These are phyloP conservation scores for Paecilomyces sp. DNA, from an alignment of 2,329 filamentous ascomycete genomes.

Conservation along the genomic window DNA sequence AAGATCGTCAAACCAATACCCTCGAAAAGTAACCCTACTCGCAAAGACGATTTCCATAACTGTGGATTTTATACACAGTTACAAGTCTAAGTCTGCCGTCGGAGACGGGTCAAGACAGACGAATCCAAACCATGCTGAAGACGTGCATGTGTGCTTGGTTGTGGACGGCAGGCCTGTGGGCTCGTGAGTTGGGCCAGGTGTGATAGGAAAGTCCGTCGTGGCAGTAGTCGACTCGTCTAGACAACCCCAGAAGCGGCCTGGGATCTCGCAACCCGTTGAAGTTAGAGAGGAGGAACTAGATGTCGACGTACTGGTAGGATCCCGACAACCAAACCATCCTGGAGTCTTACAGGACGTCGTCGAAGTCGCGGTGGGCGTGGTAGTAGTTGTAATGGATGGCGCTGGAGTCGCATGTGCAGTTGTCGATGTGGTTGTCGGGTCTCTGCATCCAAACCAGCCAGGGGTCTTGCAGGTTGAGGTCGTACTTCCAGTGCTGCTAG, in stretches of 20 bases:
- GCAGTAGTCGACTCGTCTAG: constrained; percentile 30
- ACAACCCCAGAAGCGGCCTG: constrained; percentile 54
- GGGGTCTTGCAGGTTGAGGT: constrained; percentile 35
- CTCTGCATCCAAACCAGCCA: constrained; percentile 38
- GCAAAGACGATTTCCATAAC: neutral
- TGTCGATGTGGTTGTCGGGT: constrained; percentile 23
- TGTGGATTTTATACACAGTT: neutral
- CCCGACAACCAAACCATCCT: constrained; percentile 34
- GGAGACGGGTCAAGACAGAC: constrained; percentile 14
- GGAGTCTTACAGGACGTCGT: constrained; percentile 24
- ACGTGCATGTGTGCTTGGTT: constrained; percentile 18
- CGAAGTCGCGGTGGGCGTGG: constrained; percentile 19
- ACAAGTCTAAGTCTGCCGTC: neutral
- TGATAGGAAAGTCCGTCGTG: constrained; percentile 19
- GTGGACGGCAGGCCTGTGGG: constrained; percentile 18
- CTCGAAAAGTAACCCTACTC: neutral
- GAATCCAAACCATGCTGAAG: constrained; percentile 17
- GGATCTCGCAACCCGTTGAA: constrained; percentile 38
- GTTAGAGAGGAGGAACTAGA: constrained; percentile 12
- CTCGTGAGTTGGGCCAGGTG: constrained; percentile 21
- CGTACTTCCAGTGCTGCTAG: constrained; percentile 23
- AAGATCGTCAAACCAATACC: neutral
- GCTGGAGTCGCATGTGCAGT: constrained; percentile 18
- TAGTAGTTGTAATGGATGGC: constrained; percentile 17
- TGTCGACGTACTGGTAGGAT: constrained; percentile 22